Conservation (phyloP, 176 grass and related monocot genomes). For the Eragrostis curvula region DNA sequence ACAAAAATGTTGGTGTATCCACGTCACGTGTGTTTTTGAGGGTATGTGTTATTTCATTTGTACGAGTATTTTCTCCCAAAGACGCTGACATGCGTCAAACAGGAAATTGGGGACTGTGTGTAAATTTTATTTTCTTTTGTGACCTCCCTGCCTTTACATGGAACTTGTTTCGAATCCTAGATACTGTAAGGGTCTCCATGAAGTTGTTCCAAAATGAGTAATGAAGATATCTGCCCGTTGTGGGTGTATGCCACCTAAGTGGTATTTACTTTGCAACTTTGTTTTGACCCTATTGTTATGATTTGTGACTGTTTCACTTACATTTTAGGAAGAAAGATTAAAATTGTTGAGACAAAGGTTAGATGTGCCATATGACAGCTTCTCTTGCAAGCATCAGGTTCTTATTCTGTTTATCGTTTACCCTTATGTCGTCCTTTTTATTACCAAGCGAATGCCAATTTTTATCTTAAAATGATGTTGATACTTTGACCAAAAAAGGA, state of each 20-base stretch:
- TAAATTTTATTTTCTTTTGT: too few species aligned
- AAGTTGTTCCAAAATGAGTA: too few species aligned
- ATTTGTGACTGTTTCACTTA: conserved; percentile 24
- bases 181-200: too few species aligned
- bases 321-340: conserved; percentile 73
- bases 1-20: neutral
- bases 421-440: neutral
- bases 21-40: neutral
- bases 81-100: neutral
- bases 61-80: neutral
- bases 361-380: conserved; percentile 68
- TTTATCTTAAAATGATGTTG: neutral
- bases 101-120: neutral
- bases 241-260: too few species aligned
- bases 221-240: too few species aligned
- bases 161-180: too few species aligned
- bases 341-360: conserved; percentile 71
- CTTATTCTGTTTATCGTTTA: conserved; percentile 9
- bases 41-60: neutral
- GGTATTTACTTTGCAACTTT: conserved; percentile 22
- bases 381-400: conserved; percentile 71
- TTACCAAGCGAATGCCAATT: conserved; percentile 25
- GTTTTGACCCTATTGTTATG: neutral
- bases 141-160: too few species aligned
- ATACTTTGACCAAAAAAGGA: conserved; percentile 19